Conservation (phyloP, 805 yeast species). For the Myxozyma monticola region DNA sequence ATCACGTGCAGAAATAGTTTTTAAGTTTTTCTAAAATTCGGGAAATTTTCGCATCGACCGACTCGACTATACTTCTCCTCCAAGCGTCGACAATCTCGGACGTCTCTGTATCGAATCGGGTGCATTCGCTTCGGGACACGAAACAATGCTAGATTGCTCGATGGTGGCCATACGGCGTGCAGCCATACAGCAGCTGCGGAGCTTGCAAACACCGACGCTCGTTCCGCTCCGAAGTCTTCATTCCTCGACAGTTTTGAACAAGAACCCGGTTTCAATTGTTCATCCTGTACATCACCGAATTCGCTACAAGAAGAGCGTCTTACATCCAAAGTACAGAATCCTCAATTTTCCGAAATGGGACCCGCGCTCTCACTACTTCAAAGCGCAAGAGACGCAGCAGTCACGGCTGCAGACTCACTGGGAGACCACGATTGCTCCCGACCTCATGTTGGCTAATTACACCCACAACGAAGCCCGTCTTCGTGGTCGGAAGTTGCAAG, state of each 20-base stretch:
- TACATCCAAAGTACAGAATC: constrained; percentile 70
- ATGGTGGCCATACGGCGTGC: background rate
- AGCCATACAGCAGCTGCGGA: background rate
- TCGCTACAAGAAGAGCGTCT: constrained; percentile 66
- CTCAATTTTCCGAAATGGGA: constrained; percentile 68
- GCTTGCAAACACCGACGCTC: too few species aligned
- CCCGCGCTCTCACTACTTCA: constrained; percentile 73
- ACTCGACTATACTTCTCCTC: too few species aligned
- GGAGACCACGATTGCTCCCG: constrained; percentile 69
- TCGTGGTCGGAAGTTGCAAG: constrained; percentile 69
- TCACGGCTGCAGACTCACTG: constrained; percentile 81
- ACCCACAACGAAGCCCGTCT: constrained; percentile 48
- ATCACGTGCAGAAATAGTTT: too few species aligned
- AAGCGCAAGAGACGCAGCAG: constrained; percentile 71
- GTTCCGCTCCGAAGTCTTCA: constrained; percentile 7
- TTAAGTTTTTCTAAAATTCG: too few species aligned
- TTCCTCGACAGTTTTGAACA: constrained; percentile 32
- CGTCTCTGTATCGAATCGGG: too few species aligned
- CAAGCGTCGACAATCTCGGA: too few species aligned
- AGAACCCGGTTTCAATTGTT: constrained; percentile 67
- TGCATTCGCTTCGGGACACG: too few species aligned
- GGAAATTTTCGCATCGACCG: too few species aligned
- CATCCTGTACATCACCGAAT: constrained; percentile 92
- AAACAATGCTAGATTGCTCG: too few species aligned
- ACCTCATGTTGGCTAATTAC: constrained; percentile 74